Evolutionary conservation across 108 stramenopile species (phyloP).

Genomic region (Nitzschia sp.): DNA sequence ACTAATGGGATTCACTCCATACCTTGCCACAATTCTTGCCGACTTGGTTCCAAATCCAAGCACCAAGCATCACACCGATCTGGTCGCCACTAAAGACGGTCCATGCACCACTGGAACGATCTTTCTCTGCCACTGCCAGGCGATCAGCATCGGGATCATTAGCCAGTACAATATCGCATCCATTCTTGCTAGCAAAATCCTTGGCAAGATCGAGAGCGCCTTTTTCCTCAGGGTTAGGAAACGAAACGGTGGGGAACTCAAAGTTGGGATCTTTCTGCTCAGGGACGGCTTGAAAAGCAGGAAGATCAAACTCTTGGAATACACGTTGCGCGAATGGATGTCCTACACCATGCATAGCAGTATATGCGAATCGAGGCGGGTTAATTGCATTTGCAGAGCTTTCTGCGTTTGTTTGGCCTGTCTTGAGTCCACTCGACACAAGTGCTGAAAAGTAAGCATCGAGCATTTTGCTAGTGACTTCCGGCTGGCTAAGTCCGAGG

Average conservation of each 20-base stretch:
- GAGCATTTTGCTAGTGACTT: constrained; percentile 33
- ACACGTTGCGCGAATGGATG: constrained; percentile 59
- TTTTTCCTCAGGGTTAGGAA: constrained; percentile 97
- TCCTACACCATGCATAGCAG: constrained; percentile 98
- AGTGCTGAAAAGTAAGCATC: constrained; percentile 70
- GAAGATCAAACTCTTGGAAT: constrained; percentile 79
- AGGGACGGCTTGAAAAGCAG: constrained; percentile 74
- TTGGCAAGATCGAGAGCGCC: constrained; percentile 93
- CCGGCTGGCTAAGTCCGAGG: constrained; percentile 41
- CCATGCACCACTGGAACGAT: constrained; percentile 71
- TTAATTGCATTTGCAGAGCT: background rate
- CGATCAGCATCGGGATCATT: constrained; percentile 99
- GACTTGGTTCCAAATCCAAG: constrained; percentile 86
- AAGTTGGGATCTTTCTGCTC: constrained; percentile 89
- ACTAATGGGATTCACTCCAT: constrained; percentile 13
- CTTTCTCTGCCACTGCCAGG: constrained; percentile 92
- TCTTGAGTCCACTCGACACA: constrained; percentile 58
- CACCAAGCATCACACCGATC: constrained; percentile 90
- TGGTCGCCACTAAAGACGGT: constrained; percentile 95
- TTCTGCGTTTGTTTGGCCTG: constrained; percentile 22
- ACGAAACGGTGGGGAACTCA: constrained; percentile 92
- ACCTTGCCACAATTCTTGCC: constrained; percentile 67
- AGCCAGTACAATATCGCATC: constrained; percentile 86
- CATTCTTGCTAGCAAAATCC: constrained; percentile 59
- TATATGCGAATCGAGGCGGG: constrained; percentile 73